Conservation (phyloP, 495 filamentous ascomycete species). For the Neurospora sp. region DNA sequence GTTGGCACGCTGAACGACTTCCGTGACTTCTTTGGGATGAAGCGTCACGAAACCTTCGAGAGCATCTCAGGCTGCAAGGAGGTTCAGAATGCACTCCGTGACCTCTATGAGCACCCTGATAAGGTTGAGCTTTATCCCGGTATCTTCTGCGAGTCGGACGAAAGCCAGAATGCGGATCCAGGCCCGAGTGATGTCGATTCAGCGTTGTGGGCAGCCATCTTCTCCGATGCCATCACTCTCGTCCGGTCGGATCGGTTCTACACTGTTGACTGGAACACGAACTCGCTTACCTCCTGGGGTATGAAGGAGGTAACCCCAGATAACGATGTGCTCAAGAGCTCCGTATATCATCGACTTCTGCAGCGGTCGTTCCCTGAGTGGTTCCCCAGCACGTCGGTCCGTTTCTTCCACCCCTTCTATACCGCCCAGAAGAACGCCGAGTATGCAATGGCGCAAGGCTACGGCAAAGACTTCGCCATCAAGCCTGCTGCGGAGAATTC, state of each 20-base stretch:
- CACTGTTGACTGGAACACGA: conserved; percentile 56
- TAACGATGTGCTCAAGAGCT: conserved; percentile 56
- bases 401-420: conserved; percentile 60
- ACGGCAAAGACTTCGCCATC: conserved; percentile 49
- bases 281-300: conserved; percentile 68
- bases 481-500: conserved; percentile 8
- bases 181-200: conserved; percentile 44
- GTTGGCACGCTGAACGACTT: conserved; percentile 74
- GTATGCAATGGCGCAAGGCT: conserved; percentile 53
- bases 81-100: conserved; percentile 53
- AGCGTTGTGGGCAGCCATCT: conserved; percentile 61
- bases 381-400: conserved; percentile 63
- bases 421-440: conserved; percentile 46
- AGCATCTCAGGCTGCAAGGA: conserved; percentile 64
- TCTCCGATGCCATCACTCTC: conserved; percentile 70
- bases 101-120: conserved; percentile 71
- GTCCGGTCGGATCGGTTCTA: conserved; percentile 78
- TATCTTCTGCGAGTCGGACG: conserved; percentile 49
- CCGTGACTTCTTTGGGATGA: conserved; percentile 60
- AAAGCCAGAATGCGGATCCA: conserved; percentile 1
- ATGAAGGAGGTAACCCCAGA: conserved; percentile 62
- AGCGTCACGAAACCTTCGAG: conserved; percentile 57
- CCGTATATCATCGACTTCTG: conserved; percentile 64
- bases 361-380: conserved; percentile 59
- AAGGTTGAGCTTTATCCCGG: conserved; percentile 38